phyloP scores from a whole-genome alignment of 2,329 filamentous ascomycete genomes.

The Fusarium cyanostomum region DNA sequence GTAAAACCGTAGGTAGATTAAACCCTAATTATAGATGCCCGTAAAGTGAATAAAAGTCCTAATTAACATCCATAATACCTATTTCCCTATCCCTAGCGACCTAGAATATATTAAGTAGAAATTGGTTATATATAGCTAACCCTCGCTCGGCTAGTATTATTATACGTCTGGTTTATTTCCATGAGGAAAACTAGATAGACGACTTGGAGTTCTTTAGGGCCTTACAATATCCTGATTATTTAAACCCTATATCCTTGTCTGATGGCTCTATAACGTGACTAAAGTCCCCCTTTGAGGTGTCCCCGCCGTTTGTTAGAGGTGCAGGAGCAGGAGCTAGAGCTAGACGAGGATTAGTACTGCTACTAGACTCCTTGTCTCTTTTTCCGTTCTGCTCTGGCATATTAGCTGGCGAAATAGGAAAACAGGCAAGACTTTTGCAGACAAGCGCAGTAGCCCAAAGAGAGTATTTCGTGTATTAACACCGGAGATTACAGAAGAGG shows the following conservation, averaged over 20 bases:
- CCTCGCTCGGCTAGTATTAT: neutral
- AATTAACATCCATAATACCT: neutral
- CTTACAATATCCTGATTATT: neutral
- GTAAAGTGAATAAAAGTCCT: neutral
- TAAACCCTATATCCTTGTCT: neutral
- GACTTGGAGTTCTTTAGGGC: slow-evolving; percentile 1
- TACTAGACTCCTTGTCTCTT: neutral
- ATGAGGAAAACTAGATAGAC: neutral
- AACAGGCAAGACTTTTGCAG: no score
- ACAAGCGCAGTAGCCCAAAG: no score
- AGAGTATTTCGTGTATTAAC: no score
- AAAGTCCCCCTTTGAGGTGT: neutral
- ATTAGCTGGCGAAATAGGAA: no score
- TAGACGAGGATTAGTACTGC: neutral
- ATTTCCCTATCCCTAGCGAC: neutral
- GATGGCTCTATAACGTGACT: neutral
- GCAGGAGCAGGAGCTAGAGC: neutral
- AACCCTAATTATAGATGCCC: neutral
- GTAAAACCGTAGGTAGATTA: neutral
- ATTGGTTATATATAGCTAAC: neutral
- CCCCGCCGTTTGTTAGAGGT: slow-evolving; percentile 4
- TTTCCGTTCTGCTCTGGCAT: no score
- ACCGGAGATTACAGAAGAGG: no score
- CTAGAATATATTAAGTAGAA: neutral
- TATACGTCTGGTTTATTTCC: neutral